Percentiles rank a stretch among this genome's conserved stretches.
Evolutionary conservation across 768 basidiomycete species (phyloP).

Genomic region (Macrolepiota dolichaula): DNA sequence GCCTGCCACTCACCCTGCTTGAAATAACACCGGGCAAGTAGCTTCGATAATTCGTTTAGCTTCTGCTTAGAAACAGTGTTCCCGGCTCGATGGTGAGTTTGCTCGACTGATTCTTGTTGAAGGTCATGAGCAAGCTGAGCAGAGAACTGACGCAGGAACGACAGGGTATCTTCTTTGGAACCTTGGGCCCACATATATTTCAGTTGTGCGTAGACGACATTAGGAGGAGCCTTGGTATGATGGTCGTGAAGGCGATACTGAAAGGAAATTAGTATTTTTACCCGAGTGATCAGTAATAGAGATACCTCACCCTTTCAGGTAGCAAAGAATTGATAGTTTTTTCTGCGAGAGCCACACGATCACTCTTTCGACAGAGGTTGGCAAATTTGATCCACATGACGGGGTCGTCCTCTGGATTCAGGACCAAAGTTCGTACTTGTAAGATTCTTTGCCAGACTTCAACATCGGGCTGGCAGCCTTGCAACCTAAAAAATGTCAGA

Average conservation of each 20-base stretch:
- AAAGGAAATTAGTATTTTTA: slow-evolving; percentile 20
- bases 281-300: neutral
- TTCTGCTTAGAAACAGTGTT: slow-evolving; percentile 55
- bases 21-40: slow-evolving; percentile 96
- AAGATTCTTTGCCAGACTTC: slow-evolving; percentile 99
- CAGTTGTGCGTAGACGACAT: slow-evolving; percentile 93
- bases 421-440: slow-evolving; percentile 91
- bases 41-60: slow-evolving; percentile 64
- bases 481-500: slow-evolving; percentile 48
- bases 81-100: slow-evolving; percentile 35
- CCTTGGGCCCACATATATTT: slow-evolving; percentile 95
- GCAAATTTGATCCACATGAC: slow-evolving; percentile 99
- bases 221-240: slow-evolving; percentile 79
- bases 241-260: slow-evolving; percentile 50
- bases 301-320: slow-evolving; percentile 54
- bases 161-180: slow-evolving; percentile 72
- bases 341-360: slow-evolving; percentile 91
- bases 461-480: slow-evolving; percentile 96
- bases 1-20: slow-evolving; percentile 96
- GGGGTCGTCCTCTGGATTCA: slow-evolving; percentile 91
- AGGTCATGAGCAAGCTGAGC: slow-evolving; percentile 73
- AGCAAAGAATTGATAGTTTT: slow-evolving; percentile 94
- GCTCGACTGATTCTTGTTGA: slow-evolving; percentile 52
- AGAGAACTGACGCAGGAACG: slow-evolving; percentile 81
- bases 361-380: slow-evolving; percentile 93